A percentile compares a stretch with the other conserved stretches of the same genome.
phyloP scores from a whole-genome alignment of 768 basidiomycete genomes.

The Leucocoprinus leucothites region DNA sequence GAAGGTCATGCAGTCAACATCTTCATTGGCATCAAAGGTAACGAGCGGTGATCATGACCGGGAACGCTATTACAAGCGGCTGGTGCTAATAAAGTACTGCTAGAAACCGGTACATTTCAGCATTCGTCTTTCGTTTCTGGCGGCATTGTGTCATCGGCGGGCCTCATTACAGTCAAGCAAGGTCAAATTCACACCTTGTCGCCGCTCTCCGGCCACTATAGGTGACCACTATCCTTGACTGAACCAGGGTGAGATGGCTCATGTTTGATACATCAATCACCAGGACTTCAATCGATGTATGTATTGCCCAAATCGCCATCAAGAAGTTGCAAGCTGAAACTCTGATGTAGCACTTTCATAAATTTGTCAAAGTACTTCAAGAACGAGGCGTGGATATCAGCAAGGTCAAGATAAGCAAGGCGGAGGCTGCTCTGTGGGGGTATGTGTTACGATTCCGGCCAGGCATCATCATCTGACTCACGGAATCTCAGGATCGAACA shows the following conservation, averaged over 20 bases:
- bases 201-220: conserved; percentile 68
- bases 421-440: conserved; percentile 57
- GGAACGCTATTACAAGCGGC: too few species aligned
- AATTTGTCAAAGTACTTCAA: conserved; percentile 49
- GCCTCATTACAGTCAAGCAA: conserved; percentile 60
- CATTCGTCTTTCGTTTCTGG: conserved; percentile 62
- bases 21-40: conserved; percentile 66
- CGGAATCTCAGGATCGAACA: conserved; percentile 42
- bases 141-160: conserved; percentile 62
- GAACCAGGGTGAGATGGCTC: not conserved
- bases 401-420: conserved; percentile 60
- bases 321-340: not conserved
- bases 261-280: not conserved
- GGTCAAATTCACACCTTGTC: conserved; percentile 58
- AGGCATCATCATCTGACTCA: too few species aligned
- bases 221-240: conserved; percentile 21
- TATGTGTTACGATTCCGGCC: conserved; percentile 19
- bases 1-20: conserved; percentile 43
- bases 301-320: not conserved
- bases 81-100: too few species aligned
- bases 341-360: conserved; percentile 48
- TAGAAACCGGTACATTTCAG: conserved; percentile 57
- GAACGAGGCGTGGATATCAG: conserved; percentile 55
- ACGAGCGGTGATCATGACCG: not conserved
- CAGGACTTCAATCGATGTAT: conserved; percentile 53